Percentiles rank a stretch among this genome's conserved stretches.
These are phyloP conservation scores for Chalaropsis ovoidea DNA, from an alignment of 2,329 filamentous ascomycete genomes.

Conservation along the genomic window DNA sequence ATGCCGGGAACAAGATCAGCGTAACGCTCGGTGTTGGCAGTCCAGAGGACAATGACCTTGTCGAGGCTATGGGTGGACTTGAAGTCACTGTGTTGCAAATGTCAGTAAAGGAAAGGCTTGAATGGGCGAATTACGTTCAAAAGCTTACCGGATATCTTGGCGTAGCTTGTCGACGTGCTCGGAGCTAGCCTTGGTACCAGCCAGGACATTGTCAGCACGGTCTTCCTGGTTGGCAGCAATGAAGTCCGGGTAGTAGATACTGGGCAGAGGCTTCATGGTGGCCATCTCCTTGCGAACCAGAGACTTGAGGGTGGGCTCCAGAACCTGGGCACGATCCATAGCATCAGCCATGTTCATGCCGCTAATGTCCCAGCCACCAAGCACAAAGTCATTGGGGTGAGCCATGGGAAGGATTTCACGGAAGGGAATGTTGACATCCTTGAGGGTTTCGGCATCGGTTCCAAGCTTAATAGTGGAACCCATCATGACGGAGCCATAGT, in stretches of 20 bases:
- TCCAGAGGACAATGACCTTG: conserved; percentile 97
- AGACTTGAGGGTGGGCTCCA: conserved; percentile 88
- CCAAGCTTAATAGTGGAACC: conserved; percentile 94
- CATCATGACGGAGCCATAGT: conserved; percentile 98
- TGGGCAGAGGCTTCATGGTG: conserved; percentile 76
- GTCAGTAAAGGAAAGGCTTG: too few species aligned
- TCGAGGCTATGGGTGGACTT: conserved; percentile 75
- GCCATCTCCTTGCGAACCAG: conserved; percentile 90
- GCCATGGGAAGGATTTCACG: conserved; percentile 91
- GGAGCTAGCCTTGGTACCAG: conserved; percentile 71
- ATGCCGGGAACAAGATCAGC: conserved; percentile 78
- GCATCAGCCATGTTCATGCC: conserved; percentile 75
- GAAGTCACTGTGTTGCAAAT: conserved; percentile 56
- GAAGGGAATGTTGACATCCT: conserved; percentile 95
- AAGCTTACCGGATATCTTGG: conserved; percentile 58
- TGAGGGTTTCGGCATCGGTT: conserved; percentile 67
- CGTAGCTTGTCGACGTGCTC: conserved; percentile 90
- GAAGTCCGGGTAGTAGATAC: conserved; percentile 98
- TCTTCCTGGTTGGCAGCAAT: conserved; percentile 98
- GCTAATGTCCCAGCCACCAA: conserved; percentile 98
- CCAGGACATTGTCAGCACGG: conserved; percentile 80
- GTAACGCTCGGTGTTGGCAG: conserved; percentile 96
- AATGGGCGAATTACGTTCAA: conserved; percentile 28
- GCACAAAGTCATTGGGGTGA: conserved; percentile 87
- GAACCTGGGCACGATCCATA: conserved; percentile 91